These are phyloP conservation scores for Diplodia corticola DNA, from an alignment of 2,329 filamentous ascomycete genomes.

Conservation along the genomic window DNA sequence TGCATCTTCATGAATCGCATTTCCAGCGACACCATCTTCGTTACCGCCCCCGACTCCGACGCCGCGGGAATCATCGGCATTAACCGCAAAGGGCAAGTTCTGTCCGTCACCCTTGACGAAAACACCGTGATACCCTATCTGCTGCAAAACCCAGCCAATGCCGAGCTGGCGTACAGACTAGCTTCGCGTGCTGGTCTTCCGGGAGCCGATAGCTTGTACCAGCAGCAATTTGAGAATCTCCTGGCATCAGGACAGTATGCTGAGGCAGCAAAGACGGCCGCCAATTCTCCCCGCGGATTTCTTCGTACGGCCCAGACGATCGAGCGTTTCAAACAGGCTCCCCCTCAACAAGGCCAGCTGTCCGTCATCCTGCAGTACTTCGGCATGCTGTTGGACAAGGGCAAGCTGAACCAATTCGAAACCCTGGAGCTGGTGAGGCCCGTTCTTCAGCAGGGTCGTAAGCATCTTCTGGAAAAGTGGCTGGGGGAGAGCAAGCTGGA, in stretches of 20 bases:
- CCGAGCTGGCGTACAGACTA: constrained; percentile 90
- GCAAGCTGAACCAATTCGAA: constrained; percentile 86
- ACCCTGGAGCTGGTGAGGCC: constrained; percentile 91
- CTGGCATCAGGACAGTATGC: constrained; percentile 77
- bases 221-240: constrained; percentile 87
- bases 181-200: constrained; percentile 91
- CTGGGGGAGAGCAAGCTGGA: constrained; percentile 93
- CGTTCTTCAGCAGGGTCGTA: constrained; percentile 88
- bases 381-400: constrained; percentile 94
- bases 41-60: constrained; percentile 78
- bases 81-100: constrained; percentile 95
- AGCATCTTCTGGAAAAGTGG: constrained; percentile 98
- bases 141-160: constrained; percentile 93
- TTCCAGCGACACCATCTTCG: constrained; percentile 98
- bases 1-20: constrained; percentile 99
- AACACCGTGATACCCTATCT: constrained; percentile 89
- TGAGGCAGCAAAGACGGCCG: constrained; percentile 92
- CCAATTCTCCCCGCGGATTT: constrained; percentile 94
- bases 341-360: constrained; percentile 79
- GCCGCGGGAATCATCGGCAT: constrained; percentile 90
- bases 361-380: constrained; percentile 97
- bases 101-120: constrained; percentile 93
- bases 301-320: constrained; percentile 93
- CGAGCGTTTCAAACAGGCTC: constrained; percentile 88
- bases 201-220: constrained; percentile 90